These are phyloP conservation scores for Megacollybia marginata DNA, from an alignment of 768 basidiomycete species.

Conservation along the genomic window DNA sequence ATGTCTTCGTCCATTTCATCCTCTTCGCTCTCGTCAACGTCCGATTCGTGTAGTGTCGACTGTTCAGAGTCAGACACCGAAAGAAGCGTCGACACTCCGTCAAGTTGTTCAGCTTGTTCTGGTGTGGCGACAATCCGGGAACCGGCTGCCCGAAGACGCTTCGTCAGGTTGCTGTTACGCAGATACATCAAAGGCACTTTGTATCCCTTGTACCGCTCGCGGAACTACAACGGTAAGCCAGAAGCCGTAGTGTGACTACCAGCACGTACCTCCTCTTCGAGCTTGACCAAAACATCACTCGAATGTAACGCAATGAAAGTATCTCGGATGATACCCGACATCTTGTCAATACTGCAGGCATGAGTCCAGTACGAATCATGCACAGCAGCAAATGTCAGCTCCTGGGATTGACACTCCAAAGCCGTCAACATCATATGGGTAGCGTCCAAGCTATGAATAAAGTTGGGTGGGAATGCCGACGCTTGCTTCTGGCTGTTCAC, in stretches of 20 bases:
- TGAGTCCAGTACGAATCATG: constrained; percentile 99
- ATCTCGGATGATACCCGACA: constrained; percentile 86
- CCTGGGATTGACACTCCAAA: constrained; percentile 75
- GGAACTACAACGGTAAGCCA: constrained; percentile 39
- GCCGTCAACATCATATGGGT: constrained; percentile 99
- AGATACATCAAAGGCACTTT: constrained; percentile 53
- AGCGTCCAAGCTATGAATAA: constrained; percentile 95
- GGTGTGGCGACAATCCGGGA: constrained; percentile 33
- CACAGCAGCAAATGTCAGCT: constrained; percentile 86
- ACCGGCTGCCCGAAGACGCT: constrained; percentile 36
- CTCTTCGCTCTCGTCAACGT: constrained; percentile 6
- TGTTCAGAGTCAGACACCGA: constrained; percentile 28
- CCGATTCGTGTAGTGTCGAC: constrained; percentile 6
- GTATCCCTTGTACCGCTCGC: constrained; percentile 68
- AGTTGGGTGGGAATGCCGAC: constrained; percentile 97
- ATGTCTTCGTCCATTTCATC: constrained; percentile 13
- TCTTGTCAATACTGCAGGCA: constrained; percentile 74
- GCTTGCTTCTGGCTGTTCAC: constrained; percentile 87
- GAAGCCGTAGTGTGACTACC: constrained; percentile 11
- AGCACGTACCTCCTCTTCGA: constrained; percentile 58
- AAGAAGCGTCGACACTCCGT: constrained; percentile 25
- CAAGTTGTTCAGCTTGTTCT: constrained; percentile 28
- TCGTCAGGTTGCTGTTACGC: constrained; percentile 25
- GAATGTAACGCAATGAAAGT: constrained; percentile 92
- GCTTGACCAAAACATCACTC: constrained; percentile 69